Base-by-base conservation (phyloP, 2,329 filamentous ascomycete genomes). In the Davidsoniella australis region DNA sequence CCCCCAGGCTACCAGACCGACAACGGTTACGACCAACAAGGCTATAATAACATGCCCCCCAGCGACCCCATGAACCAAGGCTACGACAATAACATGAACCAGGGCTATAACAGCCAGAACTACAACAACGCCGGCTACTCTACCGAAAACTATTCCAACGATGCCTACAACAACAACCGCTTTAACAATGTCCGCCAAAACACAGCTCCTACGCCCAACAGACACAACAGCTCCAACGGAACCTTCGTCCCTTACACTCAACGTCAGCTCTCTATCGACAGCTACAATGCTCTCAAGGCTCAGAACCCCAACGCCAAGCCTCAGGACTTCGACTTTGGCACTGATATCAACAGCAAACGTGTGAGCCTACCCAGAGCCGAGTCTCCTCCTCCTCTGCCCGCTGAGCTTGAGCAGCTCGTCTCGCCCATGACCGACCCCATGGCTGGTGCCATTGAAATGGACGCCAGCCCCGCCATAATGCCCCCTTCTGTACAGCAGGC, bases 381-480 rank as follows among this genome's bases (percentile, higher is more conserved):
- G 56, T 79, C 76, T 1, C 76, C 77, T 7, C 78, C 80, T 14
- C 79, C 79, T 5, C 61, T 80, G 17, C 69, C 73, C 2, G 68
- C 66, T 38, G 60, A 64, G 42, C 63, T 67, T 40, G 62, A 78
- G 10, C 78, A 78, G 8, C 80, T 81, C 58, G 78, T 82, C 2
- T 41, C 51, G 9, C 43, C 48, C 17, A 36, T 44, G 23, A 24
- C 41, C 2, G 37, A 49, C 20, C 45, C 45, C 10, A 36, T 29
- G 5, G 41, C 26, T 7, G 18, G 26, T 23, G 52, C 45, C 6
- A 74, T 87, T 48, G 86, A 91, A 61, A 88, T 93, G 84, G 81
- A 88, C 60, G 78, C 80, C 33, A 71, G 68, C 48, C 70, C 72
- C n/a, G 61, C 63, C 49, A 64, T 63, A 2, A 66, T 66, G 46